Base-by-base conservation (phyloP, 2,329 filamentous ascomycete genomes). In the Colletotrichum sp. region DNA sequence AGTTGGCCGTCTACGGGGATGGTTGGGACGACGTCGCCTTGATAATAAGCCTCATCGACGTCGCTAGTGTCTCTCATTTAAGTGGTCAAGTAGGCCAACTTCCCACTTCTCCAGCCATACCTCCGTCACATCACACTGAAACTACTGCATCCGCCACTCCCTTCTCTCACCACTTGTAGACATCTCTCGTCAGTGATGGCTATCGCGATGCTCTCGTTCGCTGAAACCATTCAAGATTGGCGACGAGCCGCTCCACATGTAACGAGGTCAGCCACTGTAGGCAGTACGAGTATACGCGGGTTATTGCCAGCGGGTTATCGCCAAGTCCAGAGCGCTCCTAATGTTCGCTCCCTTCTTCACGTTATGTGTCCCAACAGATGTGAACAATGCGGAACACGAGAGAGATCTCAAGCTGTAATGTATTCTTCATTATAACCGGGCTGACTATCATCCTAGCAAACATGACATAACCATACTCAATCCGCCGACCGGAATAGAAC, bases 251-350 rank as follows among this genome's bases (percentile, higher is more conserved):
- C 43, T 52, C 10, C 10, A 12, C 10, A 13, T 52, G 43, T 13
- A 1, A 52, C n/a, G 3, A 52, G 10, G 43, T 13, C 43, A 48
- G n/a, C 9, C n/a, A 52, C n/a, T 52, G 43, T 52, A 24, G 10
- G 10, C 4, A 24, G 0, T 13, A 52, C n/a, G 10, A 21, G 43
- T 6, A 48, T 48, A 13, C 43, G 10, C 0, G 6, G 43, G 43
- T 21, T 1, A 48, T 21, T 7, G 43, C 10, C n/a, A 12, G 43
- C 36, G 36, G 36, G 43, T 21, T 21, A 52, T 24, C n/a, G 43
- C n/a, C 10, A 0, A 2, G 43, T 24, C n/a, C 1, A 8, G n/a
- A 21, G n/a, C 2, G n/a, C 1, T 21, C 43, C n/a, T 52, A 2
- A 21, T 52, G n/a, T 2, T 0, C 10, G 10, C 43, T 10, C 43